phyloP scores from a whole-genome alignment of 495 filamentous ascomycete genomes.

The Trichoderma virens region DNA sequence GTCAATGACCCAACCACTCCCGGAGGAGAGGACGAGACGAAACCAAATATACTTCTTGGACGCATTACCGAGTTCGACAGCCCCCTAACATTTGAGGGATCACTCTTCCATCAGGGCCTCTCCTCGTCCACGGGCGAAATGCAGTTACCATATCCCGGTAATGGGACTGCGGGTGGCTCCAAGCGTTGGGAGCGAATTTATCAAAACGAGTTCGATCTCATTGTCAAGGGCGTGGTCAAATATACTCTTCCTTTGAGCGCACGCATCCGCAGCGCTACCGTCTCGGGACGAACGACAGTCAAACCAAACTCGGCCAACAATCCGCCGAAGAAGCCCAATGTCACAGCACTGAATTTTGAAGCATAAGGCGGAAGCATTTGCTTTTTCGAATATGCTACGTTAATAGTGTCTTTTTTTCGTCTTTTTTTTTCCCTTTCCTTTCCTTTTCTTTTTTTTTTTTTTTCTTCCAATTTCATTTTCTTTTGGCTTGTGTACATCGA shows the following conservation, averaged over 20 bases:
- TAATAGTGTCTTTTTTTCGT: too few relatives aligned
- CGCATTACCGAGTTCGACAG: conserved; percentile 82
- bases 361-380: conserved; percentile 12
- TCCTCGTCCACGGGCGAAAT: conserved; percentile 74
- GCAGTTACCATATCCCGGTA: conserved; percentile 73
- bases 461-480: not conserved
- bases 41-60: conserved; percentile 80
- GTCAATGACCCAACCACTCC: conserved; percentile 62
- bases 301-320: conserved; percentile 43
- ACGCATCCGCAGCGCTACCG: conserved; percentile 46
- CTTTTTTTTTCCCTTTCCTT: conserved; percentile 11
- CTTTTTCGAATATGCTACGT: conserved; percentile 9
- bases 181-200: conserved; percentile 90
- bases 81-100: conserved; percentile 77
- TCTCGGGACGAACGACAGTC: conserved; percentile 42
- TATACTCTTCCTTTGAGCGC: conserved; percentile 82
- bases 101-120: conserved; percentile 61
- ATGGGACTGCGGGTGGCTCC: conserved; percentile 76
- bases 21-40: conserved; percentile 45
- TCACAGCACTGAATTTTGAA: conserved; percentile 13
- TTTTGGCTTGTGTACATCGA: conserved; percentile 19
- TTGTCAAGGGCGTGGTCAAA: conserved; percentile 80
- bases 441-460: conserved; percentile 20
- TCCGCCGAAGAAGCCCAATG: conserved; percentile 28
- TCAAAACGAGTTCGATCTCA: conserved; percentile 83